These are phyloP conservation scores for Prunus mume DNA, from an alignment of 306 rosid genomes.

Conservation along the genomic window DNA sequence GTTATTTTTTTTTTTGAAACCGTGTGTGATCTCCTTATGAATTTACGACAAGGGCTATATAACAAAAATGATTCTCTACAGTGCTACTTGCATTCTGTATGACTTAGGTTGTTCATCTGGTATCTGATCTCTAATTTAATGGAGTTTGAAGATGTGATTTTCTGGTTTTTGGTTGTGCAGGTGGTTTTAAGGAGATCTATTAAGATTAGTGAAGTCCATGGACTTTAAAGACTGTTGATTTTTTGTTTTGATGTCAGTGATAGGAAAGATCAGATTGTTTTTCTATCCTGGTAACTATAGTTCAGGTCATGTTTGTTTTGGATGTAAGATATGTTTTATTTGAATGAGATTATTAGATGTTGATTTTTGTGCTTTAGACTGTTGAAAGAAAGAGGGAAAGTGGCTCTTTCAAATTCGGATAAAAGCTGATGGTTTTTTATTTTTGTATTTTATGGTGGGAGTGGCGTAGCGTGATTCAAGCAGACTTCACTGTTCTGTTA, in stretches of 20 bases:
- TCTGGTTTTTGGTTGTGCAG: not conserved
- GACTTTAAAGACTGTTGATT: not conserved
- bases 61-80: not conserved
- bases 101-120: no score
- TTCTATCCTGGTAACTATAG: not conserved
- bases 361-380: not conserved
- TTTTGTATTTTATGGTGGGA: not conserved
- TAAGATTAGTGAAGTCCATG: not conserved
- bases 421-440: not conserved
- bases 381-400: not conserved
- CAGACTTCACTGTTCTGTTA: no score
- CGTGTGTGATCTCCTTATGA: not conserved
- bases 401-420: not conserved
- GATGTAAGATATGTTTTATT: not conserved
- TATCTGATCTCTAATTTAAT: not conserved
- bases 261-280: not conserved
- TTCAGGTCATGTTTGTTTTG: not conserved
- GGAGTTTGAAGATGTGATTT: not conserved
- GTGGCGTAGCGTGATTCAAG: not conserved
- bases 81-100: not conserved
- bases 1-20: not conserved
- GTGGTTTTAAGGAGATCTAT: not conserved
- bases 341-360: not conserved
- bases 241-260: not conserved
- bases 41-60: no score